These are phyloP conservation scores for Epichloe aotearoae DNA, from an alignment of 2,329 filamentous ascomycete species.

Conservation along the genomic window DNA sequence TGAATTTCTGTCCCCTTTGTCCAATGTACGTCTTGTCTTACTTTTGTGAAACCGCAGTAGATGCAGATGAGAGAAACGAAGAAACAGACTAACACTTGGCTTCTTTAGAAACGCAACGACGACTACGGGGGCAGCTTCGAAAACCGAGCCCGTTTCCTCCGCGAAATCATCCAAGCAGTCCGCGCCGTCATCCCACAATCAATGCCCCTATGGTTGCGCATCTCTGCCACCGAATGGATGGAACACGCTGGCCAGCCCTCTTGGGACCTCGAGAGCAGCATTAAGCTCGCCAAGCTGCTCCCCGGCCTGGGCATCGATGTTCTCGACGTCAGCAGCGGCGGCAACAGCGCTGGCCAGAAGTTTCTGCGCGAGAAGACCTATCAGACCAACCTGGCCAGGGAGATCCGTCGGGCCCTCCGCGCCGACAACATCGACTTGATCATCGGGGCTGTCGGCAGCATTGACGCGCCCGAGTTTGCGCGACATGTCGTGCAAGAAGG, in stretches of 20 bases:
- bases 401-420: conserved; percentile 53
- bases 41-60: too few species aligned
- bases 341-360: conserved; percentile 49
- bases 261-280: conserved; percentile 21
- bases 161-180: conserved; percentile 44
- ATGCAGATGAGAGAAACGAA: too few species aligned
- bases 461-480: conserved; percentile 57
- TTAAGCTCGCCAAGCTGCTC: conserved; percentile 54
- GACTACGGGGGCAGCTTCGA: conserved; percentile 35
- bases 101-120: conserved; percentile 26
- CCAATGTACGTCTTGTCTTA: too few species aligned
- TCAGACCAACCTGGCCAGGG: conserved; percentile 60
- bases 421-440: conserved; percentile 37
- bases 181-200: conserved; percentile 48
- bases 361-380: conserved; percentile 52
- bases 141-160: conserved; percentile 37
- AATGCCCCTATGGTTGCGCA: conserved; percentile 60
- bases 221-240: conserved; percentile 66
- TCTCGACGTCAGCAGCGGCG: conserved; percentile 69
- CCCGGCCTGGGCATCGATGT: conserved; percentile 66
- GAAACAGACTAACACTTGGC: too few species aligned
- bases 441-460: conserved; percentile 63
- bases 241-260: conserved; percentile 22
- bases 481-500: conserved; percentile 40
- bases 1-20: conserved; percentile 36